Base-by-base conservation (phyloP, 441 rosid species). In the Manihot esculenta region DNA sequence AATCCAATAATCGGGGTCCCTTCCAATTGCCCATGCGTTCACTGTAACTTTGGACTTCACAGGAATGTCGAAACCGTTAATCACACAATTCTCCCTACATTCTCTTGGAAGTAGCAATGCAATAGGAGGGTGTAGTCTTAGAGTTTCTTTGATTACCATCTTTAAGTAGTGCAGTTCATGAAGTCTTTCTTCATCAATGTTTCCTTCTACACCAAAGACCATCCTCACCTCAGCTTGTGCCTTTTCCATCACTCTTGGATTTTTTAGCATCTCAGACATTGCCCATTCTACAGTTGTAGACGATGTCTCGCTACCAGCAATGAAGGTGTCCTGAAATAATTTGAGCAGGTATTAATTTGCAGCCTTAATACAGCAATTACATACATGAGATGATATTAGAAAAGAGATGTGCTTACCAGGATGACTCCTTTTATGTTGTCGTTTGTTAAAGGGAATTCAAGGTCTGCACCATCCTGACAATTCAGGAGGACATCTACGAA, bases 351-450 rank as follows among this genome's bases (percentile, higher is more conserved):
- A 8, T 10, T 13, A 10, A 44, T 13, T 44, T 44, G 48, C 15
- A 47, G 14, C 18, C 18, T 50, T 50, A 50, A n/a, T 6, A 18
- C 12, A 9, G 13, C 21, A 62, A 13, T 26, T 20, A 24, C 60
- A 24, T 20, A 24, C 60, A 24, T 42, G 49, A 41, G 13, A 21
- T 42, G 30, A 14, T 44, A 20, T 10, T 2, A 10, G 24, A 17
- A 24, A 55, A 55, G 17, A 24, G 13, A 63, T 44, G 2, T 21
- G 38, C 61, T 38, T 13, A 67, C 70, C 35, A 54, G 6, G 30
- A 68, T 55, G 42, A 54, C 41, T 54, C 13, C 76, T 63, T 68
- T 76, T 18, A 72, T 68, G n/a, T 62, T 68, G 21, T 76, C 66
- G 2, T 57, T 24, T 24, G 73, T 67, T 1, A 76, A 10, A 33